Evolutionary conservation across 1,139 yeast species (phyloP), one percentile per base, ranked within the genome.

Genomic region (Zygoascus sp.): DNA sequence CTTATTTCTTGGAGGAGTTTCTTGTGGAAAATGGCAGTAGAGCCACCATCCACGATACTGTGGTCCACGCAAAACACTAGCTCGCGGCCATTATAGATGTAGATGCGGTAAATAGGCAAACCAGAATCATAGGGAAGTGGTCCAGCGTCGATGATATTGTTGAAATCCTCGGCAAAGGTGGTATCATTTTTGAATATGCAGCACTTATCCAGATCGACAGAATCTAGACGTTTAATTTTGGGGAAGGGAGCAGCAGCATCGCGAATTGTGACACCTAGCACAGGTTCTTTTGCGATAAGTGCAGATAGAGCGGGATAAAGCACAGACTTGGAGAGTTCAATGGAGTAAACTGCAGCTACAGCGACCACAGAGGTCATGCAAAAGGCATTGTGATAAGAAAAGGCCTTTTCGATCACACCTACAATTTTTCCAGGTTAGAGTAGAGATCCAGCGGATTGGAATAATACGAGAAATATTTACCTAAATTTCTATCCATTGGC

Each of bases 61-160:
- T 57, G 60, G 42, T 57, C 60, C 44, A 50, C 53, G 10, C 44
- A 52, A 49, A 51, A 53, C 32, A 53, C 53, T 10, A 53, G 47
- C 41, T 40, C 48, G 9, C 32, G 17, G 13, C 27, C 40, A 1
- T 46, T 44, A 17, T 53, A 23, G 5, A 56, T 46, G 17, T 49
- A 46, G 20, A 56, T 38, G 8, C 55, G 48, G 56, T 58, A 57
- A 19, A 45, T 22, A 2, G 58, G 58, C 21, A 46, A 37, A 15
- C 27, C 40, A 7, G 21, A 39, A 22, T 41, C 47, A 34, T 56
- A 56, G 2, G 40, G 35, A 7, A 49, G 38, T 23, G 44, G 36
- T 3, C 34, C 43, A 81, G 13, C 37, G 11, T 42, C 42, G 10
- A 45, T 25, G 10, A 38, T 27, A 30, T 43, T 47, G 23, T 38